Percentiles rank a stretch among this genome's conserved stretches.
phyloP scores from a whole-genome alignment of 2,329 filamentous ascomycete genomes.

The Fonsecaea monophora region DNA sequence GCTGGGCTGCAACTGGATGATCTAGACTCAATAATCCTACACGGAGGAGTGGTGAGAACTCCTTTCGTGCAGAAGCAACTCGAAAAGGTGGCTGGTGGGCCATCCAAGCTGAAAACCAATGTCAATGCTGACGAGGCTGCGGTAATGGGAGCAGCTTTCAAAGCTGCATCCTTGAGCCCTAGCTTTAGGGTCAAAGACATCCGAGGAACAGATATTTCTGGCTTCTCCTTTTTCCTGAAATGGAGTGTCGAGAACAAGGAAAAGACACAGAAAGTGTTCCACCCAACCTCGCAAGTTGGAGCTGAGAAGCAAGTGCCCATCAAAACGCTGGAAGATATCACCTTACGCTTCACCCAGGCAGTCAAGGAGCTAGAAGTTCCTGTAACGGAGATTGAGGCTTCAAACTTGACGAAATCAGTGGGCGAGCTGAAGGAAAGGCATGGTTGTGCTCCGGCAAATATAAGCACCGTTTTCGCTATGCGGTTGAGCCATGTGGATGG shows the following conservation, averaged over 20 bases:
- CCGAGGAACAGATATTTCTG: slow-evolving; percentile 75
- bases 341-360: slow-evolving; percentile 79
- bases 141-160: slow-evolving; percentile 94
- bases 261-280: slow-evolving; percentile 83
- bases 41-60: slow-evolving; percentile 87
- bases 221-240: slow-evolving; percentile 76
- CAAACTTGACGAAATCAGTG: slow-evolving; percentile 86
- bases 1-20: slow-evolving; percentile 76
- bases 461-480: slow-evolving; percentile 79
- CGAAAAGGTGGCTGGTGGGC: slow-evolving; percentile 73
- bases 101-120: slow-evolving; percentile 85
- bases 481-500: slow-evolving; percentile 75
- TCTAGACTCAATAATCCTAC: slow-evolving; percentile 88
- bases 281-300: slow-evolving; percentile 75
- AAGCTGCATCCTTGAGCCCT: slow-evolving; percentile 87
- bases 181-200: slow-evolving; percentile 99
- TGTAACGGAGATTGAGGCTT: slow-evolving; percentile 72
- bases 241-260: slow-evolving; percentile 75
- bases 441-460: slow-evolving; percentile 75
- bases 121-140: slow-evolving; percentile 98
- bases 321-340: slow-evolving; percentile 80
- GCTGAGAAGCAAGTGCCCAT: slow-evolving; percentile 84
- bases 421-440: slow-evolving; percentile 77
- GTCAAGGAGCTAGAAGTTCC: slow-evolving; percentile 64
- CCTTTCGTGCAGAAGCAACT: slow-evolving; percentile 93